Evolutionary conservation across 495 filamentous ascomycete genomes (phyloP).

Genomic region (Penicillium ochrochloron): DNA sequence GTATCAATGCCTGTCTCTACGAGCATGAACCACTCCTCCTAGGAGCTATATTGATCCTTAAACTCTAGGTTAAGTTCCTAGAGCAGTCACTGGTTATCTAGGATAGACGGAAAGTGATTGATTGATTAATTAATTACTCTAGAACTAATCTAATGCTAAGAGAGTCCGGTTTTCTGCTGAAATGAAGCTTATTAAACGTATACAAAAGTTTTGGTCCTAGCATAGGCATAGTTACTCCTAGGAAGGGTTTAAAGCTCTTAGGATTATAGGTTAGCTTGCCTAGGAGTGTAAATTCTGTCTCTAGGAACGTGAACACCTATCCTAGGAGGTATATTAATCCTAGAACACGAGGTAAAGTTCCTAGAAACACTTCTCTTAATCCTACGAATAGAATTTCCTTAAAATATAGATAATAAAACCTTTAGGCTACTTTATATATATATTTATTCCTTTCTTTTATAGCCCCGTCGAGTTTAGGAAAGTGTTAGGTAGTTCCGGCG

Average conservation of each 20-base stretch:
- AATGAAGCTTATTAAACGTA: background rate
- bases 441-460: background rate
- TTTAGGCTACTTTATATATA: background rate
- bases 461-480: background rate
- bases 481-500: background rate
- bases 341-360: background rate
- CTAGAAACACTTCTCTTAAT: background rate
- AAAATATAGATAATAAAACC: conserved; percentile 1
- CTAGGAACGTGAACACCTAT: background rate
- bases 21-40: background rate
- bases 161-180: background rate
- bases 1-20: too few species aligned
- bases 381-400: conserved; percentile 1
- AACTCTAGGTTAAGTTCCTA: conserved; percentile 1
- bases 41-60: background rate
- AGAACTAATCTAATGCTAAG: background rate
- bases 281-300: conserved; percentile 2
- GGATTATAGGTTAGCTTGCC: background rate
- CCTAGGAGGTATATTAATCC: conserved; percentile 4
- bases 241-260: background rate
- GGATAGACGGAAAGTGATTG: conserved; percentile 1
- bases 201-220: background rate
- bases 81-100: background rate
- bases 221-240: background rate
- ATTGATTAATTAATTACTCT: background rate